Evolutionary conservation across 345 rosid genomes (phyloP).

Genomic region (Lumnitzera racemosa): DNA sequence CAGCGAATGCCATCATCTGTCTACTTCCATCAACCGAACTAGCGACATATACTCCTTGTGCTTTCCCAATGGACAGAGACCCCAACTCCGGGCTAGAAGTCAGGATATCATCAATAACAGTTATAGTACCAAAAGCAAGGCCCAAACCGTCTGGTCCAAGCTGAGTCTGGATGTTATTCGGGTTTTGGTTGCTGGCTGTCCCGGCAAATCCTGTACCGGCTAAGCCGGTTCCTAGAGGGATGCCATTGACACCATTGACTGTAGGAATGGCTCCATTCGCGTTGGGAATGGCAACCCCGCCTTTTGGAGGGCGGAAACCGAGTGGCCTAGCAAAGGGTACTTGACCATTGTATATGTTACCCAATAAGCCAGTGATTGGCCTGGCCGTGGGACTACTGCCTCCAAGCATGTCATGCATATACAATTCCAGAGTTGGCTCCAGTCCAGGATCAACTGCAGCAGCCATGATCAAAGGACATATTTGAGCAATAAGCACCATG

Average conservation of each 20-base stretch:
- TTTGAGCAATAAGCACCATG: neutral
- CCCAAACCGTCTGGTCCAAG: constrained; percentile 81
- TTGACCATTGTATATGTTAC: constrained; percentile 88
- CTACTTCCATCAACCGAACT: constrained; percentile 76
- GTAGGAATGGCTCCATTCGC: constrained; percentile 88
- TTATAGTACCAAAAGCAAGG: constrained; percentile 84
- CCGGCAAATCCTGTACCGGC: constrained; percentile 65
- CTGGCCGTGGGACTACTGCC: constrained; percentile 87
- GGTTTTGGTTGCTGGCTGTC: constrained; percentile 25
- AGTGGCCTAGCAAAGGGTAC: constrained; percentile 88
- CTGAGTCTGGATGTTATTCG: constrained; percentile 43
- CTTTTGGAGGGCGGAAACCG: constrained; percentile 64
- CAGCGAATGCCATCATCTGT: constrained; percentile 96
- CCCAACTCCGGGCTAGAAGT: constrained; percentile 76
- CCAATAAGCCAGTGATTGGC: constrained; percentile 86
- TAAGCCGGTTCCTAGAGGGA: constrained; percentile 88
- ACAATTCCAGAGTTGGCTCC: constrained; percentile 61
- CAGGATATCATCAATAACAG: constrained; percentile 75
- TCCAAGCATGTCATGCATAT: constrained; percentile 88
- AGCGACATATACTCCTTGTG: constrained; percentile 88
- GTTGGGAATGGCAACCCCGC: constrained; percentile 71
- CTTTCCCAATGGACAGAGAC: constrained; percentile 69
- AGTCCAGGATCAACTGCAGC: constrained; percentile 7
- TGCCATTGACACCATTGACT: constrained; percentile 65
- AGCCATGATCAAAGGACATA: neutral